A percentile compares a stretch with the other conserved stretches of the same genome.
Evolutionary conservation across 805 yeast species (phyloP).

Genomic region (Lachancea thermotolerans): DNA sequence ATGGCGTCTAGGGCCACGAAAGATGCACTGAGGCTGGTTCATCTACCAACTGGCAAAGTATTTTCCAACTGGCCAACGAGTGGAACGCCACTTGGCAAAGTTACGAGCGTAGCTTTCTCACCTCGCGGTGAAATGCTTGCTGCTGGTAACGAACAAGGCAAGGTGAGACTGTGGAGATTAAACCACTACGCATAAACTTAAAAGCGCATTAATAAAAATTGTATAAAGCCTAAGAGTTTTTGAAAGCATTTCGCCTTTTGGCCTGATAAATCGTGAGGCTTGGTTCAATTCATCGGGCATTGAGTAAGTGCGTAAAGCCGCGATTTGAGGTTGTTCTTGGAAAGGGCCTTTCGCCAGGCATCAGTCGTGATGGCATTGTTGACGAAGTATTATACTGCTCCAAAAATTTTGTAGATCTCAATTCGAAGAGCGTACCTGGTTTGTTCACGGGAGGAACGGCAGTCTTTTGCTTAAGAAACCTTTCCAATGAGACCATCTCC

Average conservation of each 20-base stretch:
- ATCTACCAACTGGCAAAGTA: constrained; percentile 79
- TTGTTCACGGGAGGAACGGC: not conserved
- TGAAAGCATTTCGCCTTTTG: not conserved
- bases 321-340: not conserved
- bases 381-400: not conserved
- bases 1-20: constrained; percentile 78
- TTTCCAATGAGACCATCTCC: constrained; percentile 44
- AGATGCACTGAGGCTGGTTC: constrained; percentile 82
- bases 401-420: not conserved
- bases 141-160: constrained; percentile 87
- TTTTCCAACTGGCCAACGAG: constrained; percentile 97
- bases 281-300: too few relatives aligned
- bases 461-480: not conserved
- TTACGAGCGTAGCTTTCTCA: constrained; percentile 71
- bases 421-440: too few relatives aligned
- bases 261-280: too few relatives aligned
- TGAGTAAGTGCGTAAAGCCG: too few relatives aligned
- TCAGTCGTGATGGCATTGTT: not conserved
- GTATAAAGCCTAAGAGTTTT: not conserved
- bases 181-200: constrained; percentile 52
- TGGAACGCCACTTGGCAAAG: constrained; percentile 93
- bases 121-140: constrained; percentile 78
- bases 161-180: constrained; percentile 80
- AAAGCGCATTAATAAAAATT: constrained; percentile 2
- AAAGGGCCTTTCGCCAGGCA: not conserved